These are phyloP conservation scores for Carallia brachiata DNA, from an alignment of 345 rosid genomes.

Conservation along the genomic window DNA sequence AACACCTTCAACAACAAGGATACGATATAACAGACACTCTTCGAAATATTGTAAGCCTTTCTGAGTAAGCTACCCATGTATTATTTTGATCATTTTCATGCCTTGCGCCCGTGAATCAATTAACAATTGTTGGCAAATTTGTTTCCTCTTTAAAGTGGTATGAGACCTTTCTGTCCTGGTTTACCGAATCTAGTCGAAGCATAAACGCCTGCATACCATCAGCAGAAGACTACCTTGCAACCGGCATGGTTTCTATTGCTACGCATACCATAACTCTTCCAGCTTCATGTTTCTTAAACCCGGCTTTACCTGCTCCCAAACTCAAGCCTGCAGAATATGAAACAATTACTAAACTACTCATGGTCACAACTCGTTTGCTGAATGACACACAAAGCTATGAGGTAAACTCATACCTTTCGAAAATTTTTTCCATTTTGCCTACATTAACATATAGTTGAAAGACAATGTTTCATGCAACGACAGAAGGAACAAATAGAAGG, in stretches of 20 bases:
- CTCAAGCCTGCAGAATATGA: conserved; percentile 35
- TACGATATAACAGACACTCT: conserved; percentile 37
- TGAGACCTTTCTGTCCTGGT: conserved; percentile 65
- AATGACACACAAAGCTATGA: conserved; percentile 55
- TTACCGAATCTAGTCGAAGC: conserved; percentile 57
- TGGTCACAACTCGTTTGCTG: conserved; percentile 52
- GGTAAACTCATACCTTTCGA: conserved; percentile 28
- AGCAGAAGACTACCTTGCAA: conserved; percentile 44
- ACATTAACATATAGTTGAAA: neutral
- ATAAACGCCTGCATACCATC: conserved; percentile 33
- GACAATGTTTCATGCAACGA: neutral
- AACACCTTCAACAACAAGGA: conserved; percentile 27
- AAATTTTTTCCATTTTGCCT: neutral
- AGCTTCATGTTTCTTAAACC: conserved; percentile 33
- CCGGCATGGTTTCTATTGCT: conserved; percentile 47
- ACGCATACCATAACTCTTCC: conserved; percentile 46
- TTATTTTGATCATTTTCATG: too few relatives aligned
- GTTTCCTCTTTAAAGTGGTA: conserved; percentile 42
- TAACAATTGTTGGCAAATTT: neutral
- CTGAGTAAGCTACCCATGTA: too few relatives aligned
- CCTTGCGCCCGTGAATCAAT: too few relatives aligned
- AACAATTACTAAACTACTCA: conserved; percentile 40
- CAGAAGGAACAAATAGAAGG: conserved; percentile 56
- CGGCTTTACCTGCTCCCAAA: conserved; percentile 23
- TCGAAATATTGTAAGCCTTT: conserved; percentile 38